Conservation (phyloP, 1,139 yeast species). For the Hanseniaspora sp. region DNA sequence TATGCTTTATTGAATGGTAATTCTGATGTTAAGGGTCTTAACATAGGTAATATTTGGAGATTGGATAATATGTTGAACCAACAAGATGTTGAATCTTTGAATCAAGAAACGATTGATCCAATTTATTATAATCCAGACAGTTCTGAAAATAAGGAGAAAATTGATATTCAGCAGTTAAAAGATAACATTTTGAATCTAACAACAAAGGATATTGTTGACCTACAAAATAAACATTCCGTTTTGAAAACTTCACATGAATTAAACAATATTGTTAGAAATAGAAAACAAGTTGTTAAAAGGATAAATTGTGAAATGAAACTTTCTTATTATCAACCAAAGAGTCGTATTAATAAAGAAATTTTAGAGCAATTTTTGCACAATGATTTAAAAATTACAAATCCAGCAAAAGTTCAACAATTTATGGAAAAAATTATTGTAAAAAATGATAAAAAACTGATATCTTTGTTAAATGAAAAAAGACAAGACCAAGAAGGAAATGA, state of each 20-base stretch:
- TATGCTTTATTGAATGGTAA: conserved; percentile 1
- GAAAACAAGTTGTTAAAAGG: neutral
- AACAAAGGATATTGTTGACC: neutral
- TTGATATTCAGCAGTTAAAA: conserved; percentile 1
- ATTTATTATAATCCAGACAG: conserved; percentile 9
- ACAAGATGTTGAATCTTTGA: neutral
- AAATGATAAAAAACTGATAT: conserved; percentile 4
- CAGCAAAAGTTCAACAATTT: neutral
- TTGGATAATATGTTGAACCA: conserved; percentile 9
- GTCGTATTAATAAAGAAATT: neutral
- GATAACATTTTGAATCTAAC: conserved; percentile 10
- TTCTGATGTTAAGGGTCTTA: conserved; percentile 7
- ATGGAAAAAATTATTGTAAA: neutral
- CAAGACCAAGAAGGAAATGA: neutral
- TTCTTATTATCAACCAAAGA: neutral
- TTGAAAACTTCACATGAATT: conserved; percentile 1
- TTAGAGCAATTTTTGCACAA: neutral
- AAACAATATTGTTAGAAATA: neutral
- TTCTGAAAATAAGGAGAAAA: neutral
- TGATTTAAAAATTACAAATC: neutral
- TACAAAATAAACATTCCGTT: conserved; percentile 9
- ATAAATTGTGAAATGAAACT: neutral
- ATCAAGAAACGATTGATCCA: neutral
- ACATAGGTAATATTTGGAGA: conserved; percentile 15
- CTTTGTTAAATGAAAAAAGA: neutral